Evolutionary conservation across 164 flowering plant genomes (phyloP).

Genomic region (Stephania japonica): DNA sequence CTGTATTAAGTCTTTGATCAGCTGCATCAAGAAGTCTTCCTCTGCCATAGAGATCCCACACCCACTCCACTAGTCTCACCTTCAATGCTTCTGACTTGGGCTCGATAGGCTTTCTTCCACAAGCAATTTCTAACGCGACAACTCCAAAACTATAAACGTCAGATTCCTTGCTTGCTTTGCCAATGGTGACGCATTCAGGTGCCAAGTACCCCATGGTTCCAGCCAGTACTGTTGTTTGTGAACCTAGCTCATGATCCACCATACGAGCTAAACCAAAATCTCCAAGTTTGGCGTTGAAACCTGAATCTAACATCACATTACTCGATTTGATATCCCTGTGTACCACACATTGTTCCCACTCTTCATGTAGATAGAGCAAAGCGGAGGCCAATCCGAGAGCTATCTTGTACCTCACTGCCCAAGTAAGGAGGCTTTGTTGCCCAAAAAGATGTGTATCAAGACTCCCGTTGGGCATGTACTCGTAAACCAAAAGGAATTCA

Average conservation of each 20-base stretch:
- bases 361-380: constrained; percentile 49
- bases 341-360: constrained; percentile 53
- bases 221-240: constrained; percentile 43
- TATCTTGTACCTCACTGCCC: constrained; percentile 39
- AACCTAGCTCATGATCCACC: constrained; percentile 39
- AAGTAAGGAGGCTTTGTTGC: constrained; percentile 17
- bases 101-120: constrained; percentile 40
- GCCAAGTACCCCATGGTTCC: constrained; percentile 62
- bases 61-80: constrained; percentile 44
- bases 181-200: constrained; percentile 45
- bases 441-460: constrained; percentile 36
- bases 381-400: constrained; percentile 44
- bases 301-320: constrained; percentile 47
- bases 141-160: constrained; percentile 59
- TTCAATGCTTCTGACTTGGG: constrained; percentile 16
- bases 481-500: constrained; percentile 19
- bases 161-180: constrained; percentile 46
- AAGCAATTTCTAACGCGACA: constrained; percentile 41
- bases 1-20: constrained; percentile 22
- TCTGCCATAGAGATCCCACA: constrained; percentile 46
- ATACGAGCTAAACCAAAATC: constrained; percentile 55
- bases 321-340: constrained; percentile 55
- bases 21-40: constrained; percentile 35
- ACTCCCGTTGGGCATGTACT: constrained; percentile 38
- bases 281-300: constrained; percentile 46